A percentile compares a stretch with the other conserved stretches of the same genome.
Evolutionary conservation across 1,284 basidiomycete species (phyloP).

Genomic region (Marasmius tenuissimus): DNA sequence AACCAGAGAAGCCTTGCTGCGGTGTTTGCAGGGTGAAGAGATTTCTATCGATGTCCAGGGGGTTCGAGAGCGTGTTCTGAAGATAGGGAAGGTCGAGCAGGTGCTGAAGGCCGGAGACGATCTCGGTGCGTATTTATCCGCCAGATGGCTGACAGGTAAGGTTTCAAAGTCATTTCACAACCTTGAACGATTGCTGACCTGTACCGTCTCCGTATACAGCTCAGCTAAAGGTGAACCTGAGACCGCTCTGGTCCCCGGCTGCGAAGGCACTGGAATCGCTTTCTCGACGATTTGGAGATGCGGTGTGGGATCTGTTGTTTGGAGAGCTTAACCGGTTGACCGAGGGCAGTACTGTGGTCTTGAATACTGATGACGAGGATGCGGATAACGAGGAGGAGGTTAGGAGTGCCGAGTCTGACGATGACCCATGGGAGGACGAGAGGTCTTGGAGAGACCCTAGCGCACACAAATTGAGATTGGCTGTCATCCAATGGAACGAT

Average conservation of each 20-base stretch:
- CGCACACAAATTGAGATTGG: constrained; percentile 57
- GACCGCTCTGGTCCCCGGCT: constrained; percentile 87
- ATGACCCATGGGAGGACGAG: constrained; percentile 64
- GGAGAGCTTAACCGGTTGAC: constrained; percentile 48
- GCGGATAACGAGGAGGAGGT: constrained; percentile 15
- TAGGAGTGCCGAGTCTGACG: constrained; percentile 25
- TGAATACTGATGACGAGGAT: background rate
- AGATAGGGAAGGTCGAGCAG: constrained; percentile 63
- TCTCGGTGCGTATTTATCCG: constrained; percentile 53
- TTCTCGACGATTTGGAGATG: constrained; percentile 58
- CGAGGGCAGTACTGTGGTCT: constrained; percentile 13
- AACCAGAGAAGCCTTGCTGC: constrained; percentile 59
- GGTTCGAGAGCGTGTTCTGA: constrained; percentile 78
- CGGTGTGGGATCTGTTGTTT: constrained; percentile 75
- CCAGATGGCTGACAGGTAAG: constrained; percentile 66
- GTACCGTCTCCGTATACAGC: constrained; percentile 39
- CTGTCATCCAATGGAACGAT: constrained; percentile 46
- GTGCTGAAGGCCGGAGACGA: constrained; percentile 53
- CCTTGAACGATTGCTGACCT: constrained; percentile 6
- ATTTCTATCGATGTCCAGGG: constrained; percentile 75
- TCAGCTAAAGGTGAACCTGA: constrained; percentile 89
- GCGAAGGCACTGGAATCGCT: constrained; percentile 65
- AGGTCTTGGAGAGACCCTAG: constrained; percentile 73
- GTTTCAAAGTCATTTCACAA: constrained; percentile 10
- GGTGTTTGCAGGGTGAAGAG: constrained; percentile 73